These are phyloP conservation scores for Cercophora scortea DNA, from an alignment of 495 filamentous ascomycete genomes.

Conservation along the genomic window DNA sequence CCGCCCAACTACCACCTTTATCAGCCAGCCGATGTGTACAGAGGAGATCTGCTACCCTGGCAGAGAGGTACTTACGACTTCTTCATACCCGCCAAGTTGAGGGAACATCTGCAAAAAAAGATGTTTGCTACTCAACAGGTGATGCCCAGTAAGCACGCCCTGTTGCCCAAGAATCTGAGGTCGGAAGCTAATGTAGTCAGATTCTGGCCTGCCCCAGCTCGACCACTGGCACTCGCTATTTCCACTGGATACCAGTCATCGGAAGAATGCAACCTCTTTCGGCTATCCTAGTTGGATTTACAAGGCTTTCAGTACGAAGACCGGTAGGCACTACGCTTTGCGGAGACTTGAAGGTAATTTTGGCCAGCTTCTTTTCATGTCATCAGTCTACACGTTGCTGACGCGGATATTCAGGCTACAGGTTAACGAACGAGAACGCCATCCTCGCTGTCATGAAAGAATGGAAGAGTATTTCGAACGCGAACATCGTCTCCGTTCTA, in stretches of 20 bases:
- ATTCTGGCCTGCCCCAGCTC: conserved; percentile 63
- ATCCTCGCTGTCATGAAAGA: conserved; percentile 69
- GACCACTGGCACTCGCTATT: conserved; percentile 88
- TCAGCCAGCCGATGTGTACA: conserved; percentile 74
- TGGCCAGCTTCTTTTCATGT: background rate
- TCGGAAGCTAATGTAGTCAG: conserved; percentile 6
- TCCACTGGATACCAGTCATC: conserved; percentile 71
- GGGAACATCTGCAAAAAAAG: conserved; percentile 87
- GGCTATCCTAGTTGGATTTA: conserved; percentile 89
- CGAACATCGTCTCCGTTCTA: conserved; percentile 77
- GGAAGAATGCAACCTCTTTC: conserved; percentile 65
- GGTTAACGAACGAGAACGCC: conserved; percentile 79
- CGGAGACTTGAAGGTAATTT: conserved; percentile 65
- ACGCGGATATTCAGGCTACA: conserved; percentile 26
- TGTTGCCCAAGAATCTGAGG: background rate
- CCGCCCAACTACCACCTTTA: conserved; percentile 93
- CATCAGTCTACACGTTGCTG: background rate
- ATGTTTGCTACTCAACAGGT: conserved; percentile 76
- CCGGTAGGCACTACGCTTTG: conserved; percentile 76
- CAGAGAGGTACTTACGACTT: conserved; percentile 82
- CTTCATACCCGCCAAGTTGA: conserved; percentile 74
- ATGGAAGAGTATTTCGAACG: conserved; percentile 84
- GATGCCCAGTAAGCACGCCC: conserved; percentile 59
- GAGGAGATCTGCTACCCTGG: conserved; percentile 68
- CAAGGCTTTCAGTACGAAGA: conserved; percentile 84